Percentiles rank a stretch among this genome's conserved stretches.
phyloP scores from a whole-genome alignment of 2,329 filamentous ascomycete species.

The Clarireedia monteithiana region DNA sequence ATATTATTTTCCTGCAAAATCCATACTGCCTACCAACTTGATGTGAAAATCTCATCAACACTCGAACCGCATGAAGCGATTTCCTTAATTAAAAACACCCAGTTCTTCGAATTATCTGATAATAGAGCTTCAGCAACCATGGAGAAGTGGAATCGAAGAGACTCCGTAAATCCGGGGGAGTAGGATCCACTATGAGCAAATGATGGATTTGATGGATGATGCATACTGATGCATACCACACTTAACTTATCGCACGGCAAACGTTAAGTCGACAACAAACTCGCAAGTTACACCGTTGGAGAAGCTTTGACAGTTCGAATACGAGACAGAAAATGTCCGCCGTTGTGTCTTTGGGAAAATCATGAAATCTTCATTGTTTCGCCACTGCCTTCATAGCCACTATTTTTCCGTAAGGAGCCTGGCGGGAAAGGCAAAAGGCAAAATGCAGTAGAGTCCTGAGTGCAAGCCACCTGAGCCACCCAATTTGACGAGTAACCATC shows the following conservation, averaged over 20 bases:
- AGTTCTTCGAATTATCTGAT: no score
- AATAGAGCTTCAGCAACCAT: no score
- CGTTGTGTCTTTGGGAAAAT: background rate
- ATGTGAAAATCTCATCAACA: no score
- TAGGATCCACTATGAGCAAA: background rate
- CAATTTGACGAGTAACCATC: no score
- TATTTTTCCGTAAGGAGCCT: background rate
- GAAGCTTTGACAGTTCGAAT: background rate
- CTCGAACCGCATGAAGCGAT: no score
- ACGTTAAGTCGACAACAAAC: background rate
- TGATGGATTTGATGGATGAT: background rate
- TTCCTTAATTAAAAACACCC: background rate
- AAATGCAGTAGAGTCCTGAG: no score
- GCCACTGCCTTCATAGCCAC: conserved; percentile 6
- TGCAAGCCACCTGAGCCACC: no score
- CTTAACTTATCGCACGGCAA: no score
- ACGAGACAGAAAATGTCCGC: background rate
- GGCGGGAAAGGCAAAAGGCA: background rate
- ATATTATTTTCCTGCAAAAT: no score
- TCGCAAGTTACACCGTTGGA: no score
- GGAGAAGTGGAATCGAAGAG: no score
- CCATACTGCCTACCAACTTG: no score
- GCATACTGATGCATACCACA: background rate
- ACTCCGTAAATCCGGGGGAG: background rate
- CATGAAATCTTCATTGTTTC: conserved; percentile 8